Evolutionary conservation across 2,329 filamentous ascomycete genomes (phyloP).

Genomic region (Aureobasidium uvarum): DNA sequence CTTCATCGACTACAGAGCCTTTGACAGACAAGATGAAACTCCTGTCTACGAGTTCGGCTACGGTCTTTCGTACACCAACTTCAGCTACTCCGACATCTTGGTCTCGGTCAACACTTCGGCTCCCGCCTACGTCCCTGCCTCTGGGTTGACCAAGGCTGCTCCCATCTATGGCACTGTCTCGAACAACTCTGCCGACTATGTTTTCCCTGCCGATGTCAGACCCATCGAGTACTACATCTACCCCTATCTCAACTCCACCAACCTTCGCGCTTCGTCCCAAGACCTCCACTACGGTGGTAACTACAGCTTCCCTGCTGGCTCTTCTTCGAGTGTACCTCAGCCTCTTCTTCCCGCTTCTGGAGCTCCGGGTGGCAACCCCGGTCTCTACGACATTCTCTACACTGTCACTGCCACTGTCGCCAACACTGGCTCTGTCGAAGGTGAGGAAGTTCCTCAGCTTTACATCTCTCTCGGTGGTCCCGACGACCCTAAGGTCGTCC

Average conservation of each 20-base stretch:
- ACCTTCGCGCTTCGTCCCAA: slow-evolving; percentile 56
- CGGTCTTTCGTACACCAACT: slow-evolving; percentile 77
- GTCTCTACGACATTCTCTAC: slow-evolving; percentile 68
- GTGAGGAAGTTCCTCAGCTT: slow-evolving; percentile 72
- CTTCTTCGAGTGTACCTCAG: slow-evolving; percentile 61
- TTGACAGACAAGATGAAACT: slow-evolving; percentile 54
- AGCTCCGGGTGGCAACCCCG: slow-evolving; percentile 58
- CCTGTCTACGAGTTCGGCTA: slow-evolving; percentile 80
- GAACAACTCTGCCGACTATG: slow-evolving; percentile 62
- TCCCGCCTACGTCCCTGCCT: slow-evolving; percentile 57
- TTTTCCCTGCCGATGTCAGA: slow-evolving; percentile 62
- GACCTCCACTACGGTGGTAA: slow-evolving; percentile 61
- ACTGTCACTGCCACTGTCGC: slow-evolving; percentile 65
- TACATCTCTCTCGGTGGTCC: slow-evolving; percentile 77
- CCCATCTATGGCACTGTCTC: slow-evolving; percentile 64
- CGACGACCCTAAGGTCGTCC: slow-evolving; percentile 62
- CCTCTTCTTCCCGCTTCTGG: slow-evolving; percentile 60
- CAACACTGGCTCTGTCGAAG: slow-evolving; percentile 65
- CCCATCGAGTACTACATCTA: slow-evolving; percentile 62
- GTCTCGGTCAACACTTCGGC: slow-evolving; percentile 50
- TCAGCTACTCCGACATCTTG: slow-evolving; percentile 67
- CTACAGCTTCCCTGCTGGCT: slow-evolving; percentile 58
- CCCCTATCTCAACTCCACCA: slow-evolving; percentile 66
- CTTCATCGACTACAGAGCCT: slow-evolving; percentile 78
- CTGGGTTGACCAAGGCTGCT: slow-evolving; percentile 61